These are phyloP conservation scores for Stenogyne calaminthoides DNA, from an alignment of 305 asterid genomes.

Conservation along the genomic window DNA sequence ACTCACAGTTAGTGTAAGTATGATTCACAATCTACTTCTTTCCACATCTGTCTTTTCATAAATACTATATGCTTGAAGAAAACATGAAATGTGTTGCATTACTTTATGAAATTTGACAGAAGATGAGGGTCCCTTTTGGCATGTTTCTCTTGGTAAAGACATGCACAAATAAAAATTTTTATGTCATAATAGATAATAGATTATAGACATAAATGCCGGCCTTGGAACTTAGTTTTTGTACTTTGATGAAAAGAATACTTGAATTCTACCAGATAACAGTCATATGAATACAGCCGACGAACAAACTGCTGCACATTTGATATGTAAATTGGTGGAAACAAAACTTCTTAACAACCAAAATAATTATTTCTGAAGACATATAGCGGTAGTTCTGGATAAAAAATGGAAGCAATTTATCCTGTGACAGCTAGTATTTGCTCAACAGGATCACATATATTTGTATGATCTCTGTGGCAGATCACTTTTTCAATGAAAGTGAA, in stretches of 20 bases:
- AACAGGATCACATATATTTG: neutral
- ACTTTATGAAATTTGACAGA: neutral
- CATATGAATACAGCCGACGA: neutral
- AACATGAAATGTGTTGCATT: neutral
- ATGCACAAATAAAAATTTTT: neutral
- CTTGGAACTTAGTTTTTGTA: slow-evolving; percentile 2
- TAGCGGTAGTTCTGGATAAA: neutral
- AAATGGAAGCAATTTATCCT: neutral
- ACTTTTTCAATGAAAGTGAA: neutral
- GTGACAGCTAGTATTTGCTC: neutral
- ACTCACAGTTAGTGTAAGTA: neutral
- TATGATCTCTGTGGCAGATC: neutral
- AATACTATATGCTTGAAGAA: neutral
- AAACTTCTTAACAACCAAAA: neutral
- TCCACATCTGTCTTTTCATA: slow-evolving; percentile 5
- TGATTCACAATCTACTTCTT: neutral
- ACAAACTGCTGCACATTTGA: neutral
- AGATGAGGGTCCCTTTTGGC: neutral
- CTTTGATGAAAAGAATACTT: slow-evolving; percentile 6
- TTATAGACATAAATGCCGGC: slow-evolving; percentile 21
- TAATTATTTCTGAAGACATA: neutral
- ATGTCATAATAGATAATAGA: neutral
- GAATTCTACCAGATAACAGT: neutral
- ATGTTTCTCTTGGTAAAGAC: slow-evolving; percentile 16
- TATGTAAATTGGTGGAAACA: neutral